Percentiles rank a stretch among this genome's conserved stretches.
phyloP scores from a whole-genome alignment of 2,329 filamentous ascomycete species.

The Aspergillus texensis region DNA sequence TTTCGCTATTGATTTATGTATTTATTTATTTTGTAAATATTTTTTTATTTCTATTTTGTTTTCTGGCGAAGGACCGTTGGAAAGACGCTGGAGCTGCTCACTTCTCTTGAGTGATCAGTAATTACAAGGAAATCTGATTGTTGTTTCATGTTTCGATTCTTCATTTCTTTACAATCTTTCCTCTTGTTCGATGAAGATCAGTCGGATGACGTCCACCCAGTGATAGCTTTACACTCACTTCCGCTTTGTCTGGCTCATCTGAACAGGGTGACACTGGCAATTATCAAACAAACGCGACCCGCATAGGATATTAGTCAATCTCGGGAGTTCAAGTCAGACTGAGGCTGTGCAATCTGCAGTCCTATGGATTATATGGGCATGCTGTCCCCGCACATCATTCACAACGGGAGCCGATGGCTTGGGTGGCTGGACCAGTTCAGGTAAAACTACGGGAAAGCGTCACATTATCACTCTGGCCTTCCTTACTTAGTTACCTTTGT shows the following conservation, averaged over 20 bases:
- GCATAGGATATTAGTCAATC: slow-evolving; percentile 12
- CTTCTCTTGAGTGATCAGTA: not conserved
- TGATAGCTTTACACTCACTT: slow-evolving; percentile 8
- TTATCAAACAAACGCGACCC: not conserved
- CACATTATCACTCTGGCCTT: not conserved
- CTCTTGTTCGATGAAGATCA: slow-evolving; percentile 9
- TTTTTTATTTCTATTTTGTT: not conserved
- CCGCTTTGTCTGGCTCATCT: slow-evolving; percentile 14
- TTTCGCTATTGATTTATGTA: not conserved
- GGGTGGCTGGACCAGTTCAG: slow-evolving; percentile 13
- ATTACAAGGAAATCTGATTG: not conserved
- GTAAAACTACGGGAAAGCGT: not conserved
- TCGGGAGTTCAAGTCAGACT: slow-evolving; percentile 22
- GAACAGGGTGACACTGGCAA: slow-evolving; percentile 19
- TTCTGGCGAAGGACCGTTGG: slow-evolving; percentile 23
- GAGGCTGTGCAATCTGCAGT: slow-evolving; percentile 35
- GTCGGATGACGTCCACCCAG: slow-evolving; percentile 17
- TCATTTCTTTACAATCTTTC: not conserved
- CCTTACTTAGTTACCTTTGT: not conserved
- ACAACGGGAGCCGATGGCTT: slow-evolving; percentile 22
- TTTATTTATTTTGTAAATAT: not conserved
- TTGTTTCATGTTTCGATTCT: not conserved
- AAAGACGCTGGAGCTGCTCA: not conserved
- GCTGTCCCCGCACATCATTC: slow-evolving; percentile 26
- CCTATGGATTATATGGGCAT: slow-evolving; percentile 6